Percentiles rank a stretch among this genome's conserved stretches.
phyloP scores from a whole-genome alignment of 192 early-diverging fungal genomes.

The Powellomyces hirtus region DNA sequence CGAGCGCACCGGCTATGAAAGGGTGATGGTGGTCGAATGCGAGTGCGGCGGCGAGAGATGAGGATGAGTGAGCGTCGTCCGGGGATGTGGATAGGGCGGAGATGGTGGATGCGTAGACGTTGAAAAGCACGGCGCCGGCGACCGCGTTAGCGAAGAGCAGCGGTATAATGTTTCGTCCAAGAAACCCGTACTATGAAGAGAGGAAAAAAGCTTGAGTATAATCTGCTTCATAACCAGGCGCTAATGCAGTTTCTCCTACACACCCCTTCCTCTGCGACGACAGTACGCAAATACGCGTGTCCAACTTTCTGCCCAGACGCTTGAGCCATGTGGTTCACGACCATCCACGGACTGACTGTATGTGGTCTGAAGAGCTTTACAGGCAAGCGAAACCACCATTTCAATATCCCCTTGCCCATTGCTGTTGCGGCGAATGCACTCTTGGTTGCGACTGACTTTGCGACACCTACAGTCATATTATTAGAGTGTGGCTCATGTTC shows the following conservation, averaged over 20 bases:
- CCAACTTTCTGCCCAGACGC: constrained; percentile 25
- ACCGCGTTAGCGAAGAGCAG: constrained; percentile 45
- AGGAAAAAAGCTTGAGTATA: not conserved
- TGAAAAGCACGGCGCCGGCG: constrained; percentile 55
- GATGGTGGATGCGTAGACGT: constrained; percentile 38
- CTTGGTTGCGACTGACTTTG: constrained; percentile 35
- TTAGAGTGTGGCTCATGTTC: too few species aligned
- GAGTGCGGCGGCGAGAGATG: constrained; percentile 12
- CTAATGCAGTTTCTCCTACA: not conserved
- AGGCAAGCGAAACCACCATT: constrained; percentile 54
- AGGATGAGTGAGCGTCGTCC: not conserved
- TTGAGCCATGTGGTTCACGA: constrained; percentile 41
- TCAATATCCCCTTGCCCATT: constrained; percentile 41
- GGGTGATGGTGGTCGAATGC: constrained; percentile 29
- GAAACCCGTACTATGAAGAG: constrained; percentile 18
- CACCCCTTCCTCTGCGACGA: constrained; percentile 41
- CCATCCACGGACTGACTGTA: constrained; percentile 51
- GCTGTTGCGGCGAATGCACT: constrained; percentile 28
- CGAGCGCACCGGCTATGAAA: constrained; percentile 44
- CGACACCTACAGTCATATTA: constrained; percentile 31
- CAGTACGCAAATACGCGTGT: constrained; percentile 27
- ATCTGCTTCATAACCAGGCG: too few species aligned
- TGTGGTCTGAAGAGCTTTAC: constrained; percentile 52
- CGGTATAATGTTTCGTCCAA: constrained; percentile 44
- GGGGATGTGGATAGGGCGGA: not conserved